Evolutionary conservation across 441 rosid species (phyloP).

Genomic region (Bocquillonia castaneifolia): DNA sequence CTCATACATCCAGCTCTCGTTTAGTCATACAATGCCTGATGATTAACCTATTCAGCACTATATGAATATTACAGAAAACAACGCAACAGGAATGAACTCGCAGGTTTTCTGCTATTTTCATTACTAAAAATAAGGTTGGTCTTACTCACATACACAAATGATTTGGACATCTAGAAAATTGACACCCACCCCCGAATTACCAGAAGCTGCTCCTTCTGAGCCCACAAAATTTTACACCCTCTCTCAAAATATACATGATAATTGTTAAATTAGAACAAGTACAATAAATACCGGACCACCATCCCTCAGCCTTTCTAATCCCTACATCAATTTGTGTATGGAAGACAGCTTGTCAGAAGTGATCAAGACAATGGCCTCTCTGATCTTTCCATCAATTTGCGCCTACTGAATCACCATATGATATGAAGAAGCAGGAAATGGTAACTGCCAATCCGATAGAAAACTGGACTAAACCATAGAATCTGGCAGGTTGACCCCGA

Average conservation of each 20-base stretch:
- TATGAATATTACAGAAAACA: too few species aligned
- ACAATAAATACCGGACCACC: conserved; percentile 2
- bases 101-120: too few species aligned
- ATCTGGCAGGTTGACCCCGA: conserved; percentile 15
- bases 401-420: background rate
- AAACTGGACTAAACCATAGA: conserved; percentile 14
- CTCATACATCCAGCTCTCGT: too few species aligned
- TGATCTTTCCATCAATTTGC: conserved; percentile 13
- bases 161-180: conserved; percentile 8
- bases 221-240: conserved; percentile 6
- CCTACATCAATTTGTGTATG: background rate
- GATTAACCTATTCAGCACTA: too few species aligned
- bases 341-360: background rate
- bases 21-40: too few species aligned
- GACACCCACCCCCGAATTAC: background rate
- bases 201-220: background rate
- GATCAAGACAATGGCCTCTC: conserved; percentile 3
- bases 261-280: too few species aligned
- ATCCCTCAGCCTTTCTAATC: background rate
- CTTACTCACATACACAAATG: conserved; percentile 5
- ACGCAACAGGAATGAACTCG: too few species aligned
- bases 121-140: background rate
- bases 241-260: conserved; percentile 4
- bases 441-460: conserved; percentile 13
- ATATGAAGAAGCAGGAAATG: conserved; percentile 8